Base-by-base conservation (phyloP, 305 asterid genomes). In the Fraxinus greggii region DNA sequence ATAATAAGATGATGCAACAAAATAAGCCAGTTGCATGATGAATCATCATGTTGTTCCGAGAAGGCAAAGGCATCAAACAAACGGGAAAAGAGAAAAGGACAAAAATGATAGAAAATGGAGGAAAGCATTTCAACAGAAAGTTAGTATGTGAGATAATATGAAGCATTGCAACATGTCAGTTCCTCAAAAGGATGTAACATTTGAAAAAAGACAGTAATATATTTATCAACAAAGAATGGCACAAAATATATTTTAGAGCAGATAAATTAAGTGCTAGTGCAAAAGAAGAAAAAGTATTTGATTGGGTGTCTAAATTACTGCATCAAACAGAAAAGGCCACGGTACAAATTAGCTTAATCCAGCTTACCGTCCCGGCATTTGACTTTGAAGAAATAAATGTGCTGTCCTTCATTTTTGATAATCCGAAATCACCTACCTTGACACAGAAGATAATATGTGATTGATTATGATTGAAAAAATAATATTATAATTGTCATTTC, bases 341-440 rank as follows among this genome's bases (percentile, higher is more conserved):
- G 72, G 24, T 9, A 48, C 82, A 84, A 72, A 35, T 12, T 26
- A 83, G 45, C 42, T 54, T 17, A 81, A 81, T 61, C 77, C 74
- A 81, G 81, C 97, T 88, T 91, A 95, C 99, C 92, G 99, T 95
- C 87, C 99, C 99, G 72, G 99, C 99, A 83, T 95, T 93, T 29
- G 99, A 95, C 86, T 97, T 92, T 72, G 99, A 95, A 76, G 99
- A 95, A 85, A 95, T 97, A 89, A 91, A 95, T 45, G 99, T 95
- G 91, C 96, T 94, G 84, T 94, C 89, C 89, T 95, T 95, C 96
- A 94, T 90, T 89, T 97, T 89, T 82, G 99, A 95, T 82, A 95
- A 79, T 79, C 99, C 99, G 77, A 95, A 95, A 88, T 95, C 99
- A 59, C 99, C 93, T 51, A 95, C 99, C 99, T 91, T 88, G 86